Base-by-base conservation (phyloP, 352 stramenopile species). In the Phytopythium kandeliae region DNA sequence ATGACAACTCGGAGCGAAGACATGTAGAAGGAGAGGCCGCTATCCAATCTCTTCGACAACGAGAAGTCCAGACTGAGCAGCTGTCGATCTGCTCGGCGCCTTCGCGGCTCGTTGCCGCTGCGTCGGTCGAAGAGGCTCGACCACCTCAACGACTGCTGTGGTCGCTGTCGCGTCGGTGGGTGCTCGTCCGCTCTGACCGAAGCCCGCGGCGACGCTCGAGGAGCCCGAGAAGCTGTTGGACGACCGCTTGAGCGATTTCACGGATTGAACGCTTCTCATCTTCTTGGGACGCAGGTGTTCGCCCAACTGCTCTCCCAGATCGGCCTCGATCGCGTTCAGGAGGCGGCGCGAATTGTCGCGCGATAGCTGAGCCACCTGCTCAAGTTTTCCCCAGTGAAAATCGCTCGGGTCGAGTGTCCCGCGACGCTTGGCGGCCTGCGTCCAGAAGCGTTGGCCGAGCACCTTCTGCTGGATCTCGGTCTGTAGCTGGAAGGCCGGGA, bases 401-500 rank as follows among this genome's bases (percentile, higher is more conserved):
- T 65, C 60, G 30, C 49, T 17, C 2, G 71, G 56, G 28, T 78
- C 58, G 7, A 79, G 28, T 0, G 46, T 66, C 12, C 54, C 60
- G 15, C 74, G 70, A 26, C 71, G 77, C 33, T 67, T 69, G 11
- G 74, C 63, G 0, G 75, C 74, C 11, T 68, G 63, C 10, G 60
- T 60, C 78, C 74, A 89, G 49, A 85, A 86, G 4, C 61, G 51
- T 49, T 78, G 62, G n/a, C 74, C 78, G 16, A 85, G 62, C 6
- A 89, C 56, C 31, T 76, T 73, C 16, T 71, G 53, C 42, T 85
- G 67, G 34, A 89, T 78, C 45, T 89, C 74, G 38, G 73, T 75
- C 52, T 86, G 78, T 30, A 86, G 42, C 28, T 82, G 65, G 45
- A 89, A 89, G 1, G 72, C 78, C 24, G 78, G 78, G 51, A 86